A percentile compares a stretch with the other conserved stretches of the same genome.
These are phyloP conservation scores for Sisymbrium altissimum DNA, from an alignment of 345 rosid genomes.

Conservation along the genomic window DNA sequence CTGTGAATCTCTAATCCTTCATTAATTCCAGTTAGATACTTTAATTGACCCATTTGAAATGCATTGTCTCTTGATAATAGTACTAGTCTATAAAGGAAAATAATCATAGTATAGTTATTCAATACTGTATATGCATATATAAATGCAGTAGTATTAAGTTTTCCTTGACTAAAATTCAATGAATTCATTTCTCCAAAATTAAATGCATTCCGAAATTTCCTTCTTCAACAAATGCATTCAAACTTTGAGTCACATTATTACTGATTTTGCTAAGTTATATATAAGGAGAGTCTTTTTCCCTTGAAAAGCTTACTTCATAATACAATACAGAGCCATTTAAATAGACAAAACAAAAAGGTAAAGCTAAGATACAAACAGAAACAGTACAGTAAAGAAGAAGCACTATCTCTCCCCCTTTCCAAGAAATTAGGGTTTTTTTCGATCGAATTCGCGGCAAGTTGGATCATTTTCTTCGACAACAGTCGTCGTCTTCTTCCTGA, in stretches of 20 bases:
- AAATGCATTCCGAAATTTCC: not conserved
- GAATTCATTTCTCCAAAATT: not conserved
- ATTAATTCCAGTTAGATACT: not conserved
- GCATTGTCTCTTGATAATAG: not conserved
- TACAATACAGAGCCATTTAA: not conserved
- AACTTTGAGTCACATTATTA: not conserved
- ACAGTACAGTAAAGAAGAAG: slow-evolving; percentile 9
- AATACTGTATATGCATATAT: not conserved
- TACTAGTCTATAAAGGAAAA: no score
- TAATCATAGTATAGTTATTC: not conserved
- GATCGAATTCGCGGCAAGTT: slow-evolving; percentile 27
- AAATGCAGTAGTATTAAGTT: not conserved
- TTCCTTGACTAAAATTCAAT: not conserved
- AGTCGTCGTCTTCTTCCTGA: slow-evolving; percentile 1
- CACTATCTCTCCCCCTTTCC: not conserved
- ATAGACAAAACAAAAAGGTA: not conserved
- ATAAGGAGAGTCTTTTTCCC: not conserved
- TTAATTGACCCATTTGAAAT: not conserved
- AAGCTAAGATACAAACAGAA: not conserved
- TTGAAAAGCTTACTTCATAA: not conserved
- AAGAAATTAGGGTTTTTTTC: slow-evolving; percentile 18
- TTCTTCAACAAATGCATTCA: slow-evolving; percentile 10
- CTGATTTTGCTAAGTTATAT: not conserved
- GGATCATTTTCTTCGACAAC: slow-evolving; percentile 18
- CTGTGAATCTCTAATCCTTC: not conserved